These are phyloP conservation scores for Aciculosporium take DNA, from an alignment of 2,329 filamentous ascomycete species.

Conservation along the genomic window DNA sequence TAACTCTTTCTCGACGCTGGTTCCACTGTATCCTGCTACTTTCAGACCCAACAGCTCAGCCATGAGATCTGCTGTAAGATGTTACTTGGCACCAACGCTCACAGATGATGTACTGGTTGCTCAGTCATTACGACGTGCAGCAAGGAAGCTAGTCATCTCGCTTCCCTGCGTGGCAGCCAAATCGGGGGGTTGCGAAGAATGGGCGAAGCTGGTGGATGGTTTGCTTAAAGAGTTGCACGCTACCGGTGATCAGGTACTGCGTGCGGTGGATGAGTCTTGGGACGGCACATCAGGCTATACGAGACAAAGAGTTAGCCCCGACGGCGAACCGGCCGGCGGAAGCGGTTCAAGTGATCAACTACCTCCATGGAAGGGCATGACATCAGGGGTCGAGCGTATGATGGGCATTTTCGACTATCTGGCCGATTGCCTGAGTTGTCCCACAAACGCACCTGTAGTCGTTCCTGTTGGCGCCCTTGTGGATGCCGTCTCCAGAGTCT, in stretches of 20 bases:
- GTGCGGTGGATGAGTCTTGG: constrained; percentile 71
- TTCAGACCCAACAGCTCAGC: constrained; percentile 64
- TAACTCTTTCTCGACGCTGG: constrained; percentile 53
- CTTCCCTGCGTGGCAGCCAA: constrained; percentile 73
- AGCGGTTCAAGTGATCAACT: constrained; percentile 34
- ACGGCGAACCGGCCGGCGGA: constrained; percentile 34
- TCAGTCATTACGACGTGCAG: constrained; percentile 36
- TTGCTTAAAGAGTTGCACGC: constrained; percentile 52
- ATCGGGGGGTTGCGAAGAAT: constrained; percentile 61
- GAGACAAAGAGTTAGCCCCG: constrained; percentile 27
- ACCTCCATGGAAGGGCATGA: constrained; percentile 61
- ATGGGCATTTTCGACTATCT: constrained; percentile 51
- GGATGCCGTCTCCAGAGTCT: constrained; percentile 56
- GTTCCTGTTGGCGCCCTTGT: constrained; percentile 54
- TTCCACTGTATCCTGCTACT: constrained; percentile 71
- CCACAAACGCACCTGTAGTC: constrained; percentile 50
- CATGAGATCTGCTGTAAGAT: constrained; percentile 45
- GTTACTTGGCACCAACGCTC: constrained; percentile 50
- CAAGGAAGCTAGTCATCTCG: constrained; percentile 52
- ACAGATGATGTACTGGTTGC: constrained; percentile 36
- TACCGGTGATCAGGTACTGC: constrained; percentile 63
- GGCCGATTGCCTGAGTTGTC: constrained; percentile 44
- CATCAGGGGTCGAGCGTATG: constrained; percentile 56
- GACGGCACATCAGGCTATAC: constrained; percentile 46
- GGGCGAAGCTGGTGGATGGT: constrained; percentile 51